phyloP scores from a whole-genome alignment of 352 stramenopile species.

The Albugo laibachii region DNA sequence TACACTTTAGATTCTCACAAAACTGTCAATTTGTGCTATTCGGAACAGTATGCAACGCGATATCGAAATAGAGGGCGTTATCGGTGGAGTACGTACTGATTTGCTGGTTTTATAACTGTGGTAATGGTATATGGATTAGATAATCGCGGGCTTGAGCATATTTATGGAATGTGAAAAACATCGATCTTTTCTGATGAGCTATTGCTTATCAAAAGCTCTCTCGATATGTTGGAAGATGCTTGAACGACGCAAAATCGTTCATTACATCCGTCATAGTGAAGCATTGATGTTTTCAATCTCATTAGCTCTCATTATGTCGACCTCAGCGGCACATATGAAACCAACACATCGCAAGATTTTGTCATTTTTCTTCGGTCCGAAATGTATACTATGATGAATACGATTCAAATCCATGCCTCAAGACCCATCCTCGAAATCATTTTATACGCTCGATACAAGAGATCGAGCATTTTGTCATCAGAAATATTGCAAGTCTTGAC shows the following conservation, averaged over 20 bases:
- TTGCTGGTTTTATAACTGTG: neutral
- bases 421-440: neutral
- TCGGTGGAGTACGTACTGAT: slow-evolving; percentile 26
- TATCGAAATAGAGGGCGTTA: slow-evolving; percentile 17
- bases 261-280: slow-evolving; percentile 54
- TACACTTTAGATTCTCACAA: slow-evolving; percentile 7
- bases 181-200: slow-evolving; percentile 71
- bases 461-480: neutral
- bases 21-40: slow-evolving; percentile 46
- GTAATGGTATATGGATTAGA: slow-evolving; percentile 10
- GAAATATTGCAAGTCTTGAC: neutral
- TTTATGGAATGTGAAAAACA: slow-evolving; percentile 71
- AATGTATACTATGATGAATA: slow-evolving; percentile 2
- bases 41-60: slow-evolving; percentile 58
- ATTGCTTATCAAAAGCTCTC: slow-evolving; percentile 48
- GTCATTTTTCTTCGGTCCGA: slow-evolving; percentile 62
- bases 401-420: no score
- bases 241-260: slow-evolving; percentile 37
- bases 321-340: slow-evolving; percentile 62
- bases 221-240: slow-evolving; percentile 70
- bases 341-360: slow-evolving; percentile 63
- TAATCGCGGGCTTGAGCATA: slow-evolving; percentile 29
- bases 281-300: slow-evolving; percentile 69
- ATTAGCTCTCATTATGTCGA: slow-evolving; percentile 71
- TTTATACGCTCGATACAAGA: neutral